Evolutionary conservation across 202 grass and related monocot genomes (phyloP).

Genomic region (Zoysia matrella): DNA sequence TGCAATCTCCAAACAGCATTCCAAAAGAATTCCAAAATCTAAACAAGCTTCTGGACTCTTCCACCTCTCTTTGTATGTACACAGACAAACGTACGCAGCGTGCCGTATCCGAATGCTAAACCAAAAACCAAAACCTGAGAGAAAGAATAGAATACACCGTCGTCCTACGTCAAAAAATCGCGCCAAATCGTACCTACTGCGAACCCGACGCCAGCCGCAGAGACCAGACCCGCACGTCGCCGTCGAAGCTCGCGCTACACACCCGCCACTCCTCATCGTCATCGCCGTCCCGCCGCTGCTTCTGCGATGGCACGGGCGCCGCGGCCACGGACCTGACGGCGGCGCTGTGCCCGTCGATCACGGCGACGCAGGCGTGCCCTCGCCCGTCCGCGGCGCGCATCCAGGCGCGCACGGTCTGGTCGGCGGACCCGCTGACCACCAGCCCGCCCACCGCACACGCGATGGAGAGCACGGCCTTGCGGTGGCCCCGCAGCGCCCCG

Average conservation of each 20-base stretch:
- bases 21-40: neutral
- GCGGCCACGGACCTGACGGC: constrained; percentile 65
- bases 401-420: constrained; percentile 81
- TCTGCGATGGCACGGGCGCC: constrained; percentile 17
- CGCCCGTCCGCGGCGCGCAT: constrained; percentile 51
- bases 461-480: constrained; percentile 75
- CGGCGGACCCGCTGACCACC: constrained; percentile 77
- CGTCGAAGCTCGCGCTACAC: constrained; percentile 82
- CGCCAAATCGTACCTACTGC: constrained; percentile 41
- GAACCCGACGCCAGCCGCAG: constrained; percentile 48
- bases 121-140: neutral
- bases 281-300: neutral
- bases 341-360: constrained; percentile 61
- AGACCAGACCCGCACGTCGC: constrained; percentile 77
- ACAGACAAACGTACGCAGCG: neutral
- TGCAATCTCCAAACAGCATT: neutral
- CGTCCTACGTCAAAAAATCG: constrained; percentile 29
- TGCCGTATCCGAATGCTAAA: neutral
- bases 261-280: constrained; percentile 63
- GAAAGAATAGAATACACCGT: too few species aligned
- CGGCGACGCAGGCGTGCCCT: constrained; percentile 55
- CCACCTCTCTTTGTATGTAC: constrained; percentile 6
- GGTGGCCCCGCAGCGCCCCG: constrained; percentile 69
- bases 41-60: neutral
- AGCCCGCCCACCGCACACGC: constrained; percentile 55